These are phyloP conservation scores for Daldinia vernicosa DNA, from an alignment of 495 filamentous ascomycete species.

Conservation along the genomic window DNA sequence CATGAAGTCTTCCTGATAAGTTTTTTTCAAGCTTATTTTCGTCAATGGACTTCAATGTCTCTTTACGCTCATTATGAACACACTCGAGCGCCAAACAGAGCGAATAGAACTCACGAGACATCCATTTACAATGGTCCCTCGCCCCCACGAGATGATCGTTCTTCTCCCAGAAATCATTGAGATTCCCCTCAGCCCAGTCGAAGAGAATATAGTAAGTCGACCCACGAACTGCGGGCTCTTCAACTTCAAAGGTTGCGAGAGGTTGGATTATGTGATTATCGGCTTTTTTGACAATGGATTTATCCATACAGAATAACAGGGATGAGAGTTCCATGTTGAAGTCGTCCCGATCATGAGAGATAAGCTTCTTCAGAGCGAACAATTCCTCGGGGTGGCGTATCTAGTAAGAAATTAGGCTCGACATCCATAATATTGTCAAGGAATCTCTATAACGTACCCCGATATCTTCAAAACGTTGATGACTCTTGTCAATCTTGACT, in stretches of 20 bases:
- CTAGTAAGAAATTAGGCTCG: not conserved
- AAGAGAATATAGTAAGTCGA: constrained; percentile 35
- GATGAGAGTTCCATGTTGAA: constrained; percentile 33
- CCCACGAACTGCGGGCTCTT: not conserved
- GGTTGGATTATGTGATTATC: constrained; percentile 23
- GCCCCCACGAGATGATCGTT: constrained; percentile 6
- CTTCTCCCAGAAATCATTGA: constrained; percentile 26
- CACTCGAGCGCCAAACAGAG: constrained; percentile 26
- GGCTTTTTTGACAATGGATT: not conserved
- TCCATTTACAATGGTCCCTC: constrained; percentile 25
- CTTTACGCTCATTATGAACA: constrained; percentile 29
- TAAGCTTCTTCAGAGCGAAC: constrained; percentile 35
- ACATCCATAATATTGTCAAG: not conserved
- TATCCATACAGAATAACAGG: constrained; percentile 35
- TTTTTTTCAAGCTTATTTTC: not conserved
- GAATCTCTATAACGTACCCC: constrained; percentile 12
- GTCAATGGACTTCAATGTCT: constrained; percentile 4
- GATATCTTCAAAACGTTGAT: constrained; percentile 17
- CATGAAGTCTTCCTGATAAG: constrained; percentile 21
- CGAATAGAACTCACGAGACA: constrained; percentile 34
- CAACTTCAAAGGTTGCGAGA: constrained; percentile 35
- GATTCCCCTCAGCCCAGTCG: constrained; percentile 34
- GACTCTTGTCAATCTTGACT: constrained; percentile 24
- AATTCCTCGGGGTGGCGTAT: constrained; percentile 9
- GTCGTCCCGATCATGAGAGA: constrained; percentile 5